phyloP scores from a whole-genome alignment of 140 eudicot species.

The Ambrosia hybrid region DNA sequence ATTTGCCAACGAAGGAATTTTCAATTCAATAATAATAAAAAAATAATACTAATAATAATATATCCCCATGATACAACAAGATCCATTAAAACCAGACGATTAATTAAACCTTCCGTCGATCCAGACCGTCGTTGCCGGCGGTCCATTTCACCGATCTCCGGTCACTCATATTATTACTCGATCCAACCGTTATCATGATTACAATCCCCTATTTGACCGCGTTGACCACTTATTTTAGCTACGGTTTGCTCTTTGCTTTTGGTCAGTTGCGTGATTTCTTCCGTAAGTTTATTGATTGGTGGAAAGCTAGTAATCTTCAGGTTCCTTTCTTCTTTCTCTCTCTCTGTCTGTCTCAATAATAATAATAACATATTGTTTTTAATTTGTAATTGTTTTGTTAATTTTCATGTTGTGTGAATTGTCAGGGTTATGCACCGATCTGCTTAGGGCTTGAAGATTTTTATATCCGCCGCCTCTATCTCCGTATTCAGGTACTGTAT shows the following conservation, averaged over 20 bases:
- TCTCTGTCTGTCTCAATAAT: no score
- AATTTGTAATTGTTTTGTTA: no score
- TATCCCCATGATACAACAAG: neutral
- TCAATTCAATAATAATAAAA: no score
- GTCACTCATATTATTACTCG: conserved; percentile 16
- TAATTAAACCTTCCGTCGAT: conserved; percentile 25
- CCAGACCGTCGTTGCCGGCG: conserved; percentile 21
- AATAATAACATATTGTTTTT: neutral
- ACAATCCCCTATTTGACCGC: conserved; percentile 94
- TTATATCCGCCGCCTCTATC: conserved; percentile 81
- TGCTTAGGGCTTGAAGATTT: conserved; percentile 97
- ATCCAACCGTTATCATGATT: conserved; percentile 53
- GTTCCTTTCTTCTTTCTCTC: conserved; percentile 14
- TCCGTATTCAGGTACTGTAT: conserved; percentile 37
- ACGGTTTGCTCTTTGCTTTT: conserved; percentile 91
- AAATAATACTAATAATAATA: neutral
- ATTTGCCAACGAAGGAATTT: neutral
- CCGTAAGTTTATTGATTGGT: conserved; percentile 76
- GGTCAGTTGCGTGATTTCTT: conserved; percentile 96
- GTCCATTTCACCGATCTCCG: conserved; percentile 30
- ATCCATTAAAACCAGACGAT: conserved; percentile 31
- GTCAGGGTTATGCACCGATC: conserved; percentile 96
- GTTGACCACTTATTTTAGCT: conserved; percentile 87
- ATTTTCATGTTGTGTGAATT: neutral
- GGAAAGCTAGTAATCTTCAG: conserved; percentile 77